Evolutionary conservation across 2,329 filamentous ascomycete genomes (phyloP).

Genomic region (Pseudogymnoascus sp.): DNA sequence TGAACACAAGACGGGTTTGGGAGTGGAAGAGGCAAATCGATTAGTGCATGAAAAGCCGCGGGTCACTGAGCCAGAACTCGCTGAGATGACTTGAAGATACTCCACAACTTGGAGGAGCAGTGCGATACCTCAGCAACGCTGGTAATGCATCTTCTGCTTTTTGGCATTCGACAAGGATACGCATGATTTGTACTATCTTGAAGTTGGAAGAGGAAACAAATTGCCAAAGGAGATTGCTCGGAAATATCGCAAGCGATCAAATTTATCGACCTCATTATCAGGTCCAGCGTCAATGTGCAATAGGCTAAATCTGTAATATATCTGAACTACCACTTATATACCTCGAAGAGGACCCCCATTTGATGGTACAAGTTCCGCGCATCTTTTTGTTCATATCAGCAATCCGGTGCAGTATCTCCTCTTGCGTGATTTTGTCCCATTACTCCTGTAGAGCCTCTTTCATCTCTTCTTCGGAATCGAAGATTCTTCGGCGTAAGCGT

Average conservation of each 20-base stretch:
- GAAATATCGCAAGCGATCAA: conserved; percentile 14
- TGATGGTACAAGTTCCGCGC: conserved; percentile 13
- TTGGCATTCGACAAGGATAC: not conserved
- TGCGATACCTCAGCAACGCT: conserved; percentile 10
- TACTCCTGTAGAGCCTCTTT: conserved; percentile 15
- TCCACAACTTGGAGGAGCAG: not conserved
- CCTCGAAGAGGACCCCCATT: not conserved
- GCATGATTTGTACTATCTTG: conserved; percentile 3
- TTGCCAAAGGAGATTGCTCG: conserved; percentile 12
- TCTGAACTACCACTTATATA: conserved; percentile 11
- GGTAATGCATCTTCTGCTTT: conserved; percentile 10
- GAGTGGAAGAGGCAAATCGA: conserved; percentile 14
- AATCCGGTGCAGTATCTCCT: conserved; percentile 14
- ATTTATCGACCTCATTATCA: conserved; percentile 15
- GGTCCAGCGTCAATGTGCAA: conserved; percentile 11
- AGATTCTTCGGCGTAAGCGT: conserved; percentile 15
- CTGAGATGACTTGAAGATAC: conserved; percentile 14
- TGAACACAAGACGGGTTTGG: conserved; percentile 43
- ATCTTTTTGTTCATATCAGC: conserved; percentile 15
- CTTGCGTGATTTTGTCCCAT: conserved; percentile 17
- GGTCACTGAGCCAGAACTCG: conserved; percentile 12
- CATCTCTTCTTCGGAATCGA: conserved; percentile 18
- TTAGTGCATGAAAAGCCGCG: conserved; percentile 14
- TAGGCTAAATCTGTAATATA: conserved; percentile 6
- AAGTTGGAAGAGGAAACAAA: conserved; percentile 13